Base-by-base conservation (phyloP, 495 filamentous ascomycete genomes). In the Apiosordaria backusii region DNA sequence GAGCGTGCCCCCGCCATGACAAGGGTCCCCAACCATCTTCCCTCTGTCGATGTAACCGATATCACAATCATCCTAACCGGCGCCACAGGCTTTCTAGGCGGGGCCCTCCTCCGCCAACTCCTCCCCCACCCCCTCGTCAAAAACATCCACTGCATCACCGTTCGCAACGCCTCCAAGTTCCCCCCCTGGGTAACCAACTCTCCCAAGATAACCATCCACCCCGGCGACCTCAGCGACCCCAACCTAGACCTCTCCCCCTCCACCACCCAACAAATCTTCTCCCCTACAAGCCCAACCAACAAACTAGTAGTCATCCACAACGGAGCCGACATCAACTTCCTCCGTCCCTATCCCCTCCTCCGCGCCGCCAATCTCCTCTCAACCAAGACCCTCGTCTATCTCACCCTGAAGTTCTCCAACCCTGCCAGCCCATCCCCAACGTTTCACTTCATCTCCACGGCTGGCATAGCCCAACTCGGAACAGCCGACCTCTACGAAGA, bases 371-470 rank as follows among this genome's bases (percentile, higher is more conserved):
- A 86, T 63, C 70, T 84, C 16, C 62, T 65, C 0, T 80, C 83
- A 0, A 84, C 80, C 18, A 26, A 52, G 3, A 57, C 65, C 3
- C 69, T 79, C 24, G 21, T 57, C 2, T 24, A 65, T 0, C 57
- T 77, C 4, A 50, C 65, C 26, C 64, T 68, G n/a, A 54, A 72
- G 40, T 21, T 58, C 19, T 65, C 78, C 22, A 66, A 62, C 18
- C 53, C 71, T 2, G 69, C 65, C 0, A 64, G 71, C 7, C 25
- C 55, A 22, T 64, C 52, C 1, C 70, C 77, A 5, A 78, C 78
- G 0, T 70, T 86, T 25, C 83, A 83, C 67, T 85, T 75, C 68
- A 62, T 85, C 29, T 85, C 83, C 0, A 76, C 81, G 0, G 79
- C 73, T 1, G 71, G 73, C 7, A 76, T 79, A 5, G 69, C 74